These are phyloP conservation scores for Teratosphaeria destructans DNA, from an alignment of 2,329 filamentous ascomycete genomes.

Conservation along the genomic window DNA sequence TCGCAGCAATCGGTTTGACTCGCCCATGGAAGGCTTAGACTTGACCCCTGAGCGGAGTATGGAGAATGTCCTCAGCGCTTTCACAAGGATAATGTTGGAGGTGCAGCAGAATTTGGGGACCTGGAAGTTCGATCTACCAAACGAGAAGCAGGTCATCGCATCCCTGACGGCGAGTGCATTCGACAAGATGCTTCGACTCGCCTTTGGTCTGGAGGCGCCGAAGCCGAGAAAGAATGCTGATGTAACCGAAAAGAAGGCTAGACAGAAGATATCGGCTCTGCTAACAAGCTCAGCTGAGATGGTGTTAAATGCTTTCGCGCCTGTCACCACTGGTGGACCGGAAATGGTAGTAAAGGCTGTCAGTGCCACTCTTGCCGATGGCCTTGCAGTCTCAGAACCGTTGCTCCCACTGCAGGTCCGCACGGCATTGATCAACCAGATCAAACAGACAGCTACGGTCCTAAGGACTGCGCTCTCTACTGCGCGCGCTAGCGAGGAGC, in stretches of 20 bases:
- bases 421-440: slow-evolving; percentile 12
- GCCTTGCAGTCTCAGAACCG: slow-evolving; percentile 11
- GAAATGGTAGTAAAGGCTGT: slow-evolving; percentile 9
- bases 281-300: slow-evolving; percentile 66
- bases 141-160: slow-evolving; percentile 60
- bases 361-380: slow-evolving; percentile 10
- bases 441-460: slow-evolving; percentile 6
- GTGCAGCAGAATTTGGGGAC: slow-evolving; percentile 75
- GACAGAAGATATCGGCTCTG: slow-evolving; percentile 44
- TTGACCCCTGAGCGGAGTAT: slow-evolving; percentile 71
- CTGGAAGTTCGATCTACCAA: slow-evolving; percentile 67
- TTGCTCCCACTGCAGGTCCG: slow-evolving; percentile 8
- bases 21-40: slow-evolving; percentile 42
- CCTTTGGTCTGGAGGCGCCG: slow-evolving; percentile 63
- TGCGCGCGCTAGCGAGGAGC: neutral
- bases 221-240: slow-evolving; percentile 25
- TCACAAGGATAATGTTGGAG: slow-evolving; percentile 67
- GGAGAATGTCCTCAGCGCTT: slow-evolving; percentile 58
- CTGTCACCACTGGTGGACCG: slow-evolving; percentile 1
- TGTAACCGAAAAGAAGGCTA: neutral
- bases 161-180: slow-evolving; percentile 59
- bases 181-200: slow-evolving; percentile 58
- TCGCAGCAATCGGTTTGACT: slow-evolving; percentile 40
- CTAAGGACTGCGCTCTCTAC: slow-evolving; percentile 13
- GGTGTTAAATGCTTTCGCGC: slow-evolving; percentile 59